Percentiles rank a stretch among this genome's conserved stretches.
phyloP scores from a whole-genome alignment of 1,284 basidiomycete species.

The Trametes polyzona region DNA sequence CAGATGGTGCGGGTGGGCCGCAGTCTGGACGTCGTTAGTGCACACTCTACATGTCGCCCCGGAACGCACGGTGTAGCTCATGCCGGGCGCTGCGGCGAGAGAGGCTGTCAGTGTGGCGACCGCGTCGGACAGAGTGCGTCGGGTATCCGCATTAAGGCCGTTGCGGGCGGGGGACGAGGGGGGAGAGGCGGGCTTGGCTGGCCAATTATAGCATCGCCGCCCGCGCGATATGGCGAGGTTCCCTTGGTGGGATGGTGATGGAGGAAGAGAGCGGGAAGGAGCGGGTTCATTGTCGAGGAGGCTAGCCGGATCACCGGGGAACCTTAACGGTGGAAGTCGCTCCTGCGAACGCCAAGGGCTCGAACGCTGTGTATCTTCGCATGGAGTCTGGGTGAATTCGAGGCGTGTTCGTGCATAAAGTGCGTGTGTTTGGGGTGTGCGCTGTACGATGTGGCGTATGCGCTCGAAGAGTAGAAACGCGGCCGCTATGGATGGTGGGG shows the following conservation, averaged over 20 bases:
- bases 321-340: not conserved
- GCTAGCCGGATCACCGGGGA: constrained; percentile 8
- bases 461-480: not conserved
- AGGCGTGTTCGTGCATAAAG: no score
- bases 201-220: not conserved
- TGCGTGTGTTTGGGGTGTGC: not conserved
- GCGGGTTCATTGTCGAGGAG: not conserved
- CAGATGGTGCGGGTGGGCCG: no score
- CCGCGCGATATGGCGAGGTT: not conserved
- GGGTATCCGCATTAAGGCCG: constrained; percentile 11
- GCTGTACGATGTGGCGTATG: not conserved
- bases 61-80: no score
- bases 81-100: not conserved
- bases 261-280: not conserved
- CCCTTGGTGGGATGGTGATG: constrained; percentile 1
- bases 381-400: no score
- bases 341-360: not conserved
- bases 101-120: not conserved
- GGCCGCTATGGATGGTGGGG: not conserved
- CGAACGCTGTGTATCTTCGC: no score
- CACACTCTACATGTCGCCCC: no score
- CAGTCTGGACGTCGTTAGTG: no score
- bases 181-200: not conserved
- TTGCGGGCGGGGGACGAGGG: not conserved
- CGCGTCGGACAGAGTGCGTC: not conserved